Base-by-base conservation (phyloP, 2,329 filamentous ascomycete species). In the Aspergillus oerlinghausenensis region DNA sequence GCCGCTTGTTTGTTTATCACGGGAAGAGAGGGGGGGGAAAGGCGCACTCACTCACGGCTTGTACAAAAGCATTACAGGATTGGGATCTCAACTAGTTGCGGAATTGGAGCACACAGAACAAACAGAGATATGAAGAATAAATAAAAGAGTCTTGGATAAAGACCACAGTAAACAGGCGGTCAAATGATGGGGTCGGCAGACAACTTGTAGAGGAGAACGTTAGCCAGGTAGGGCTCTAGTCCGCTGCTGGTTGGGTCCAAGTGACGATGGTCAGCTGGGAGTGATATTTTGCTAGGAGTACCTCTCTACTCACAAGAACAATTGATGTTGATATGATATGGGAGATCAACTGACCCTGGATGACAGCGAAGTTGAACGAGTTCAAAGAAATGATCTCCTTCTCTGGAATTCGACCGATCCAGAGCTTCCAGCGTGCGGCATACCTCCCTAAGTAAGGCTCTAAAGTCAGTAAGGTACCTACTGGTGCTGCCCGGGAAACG, bases 1-100 rank as follows among this genome's bases (percentile, higher is more conserved):
- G 23, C 19, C 26, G 29, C 49, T 51, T 58, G 58, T 58, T 60
- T 60, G 55, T 60, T 59, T 59, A 59, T 49, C 49, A 10, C 11
- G 38, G 17, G 28, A 38, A 40, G 29, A 38, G 47, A 38, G 45
- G 48, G 23, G 21, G 21, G 48, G 38, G 17, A 35, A 45, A 51
- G 28, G 35, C 25, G 42, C 50, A 52, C 38, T 38, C 35, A 53
- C 54, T 55, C 50, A 48, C 21, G 35, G 45, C 50, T 49, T 26
- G 26, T 11, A 26, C 43, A 47, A 47, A 47, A 25, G 43, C 43
- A 47, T 23, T 23, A 47, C 19, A 47, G 23, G 8, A 47, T 21
- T 19, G 19, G 40, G 21, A 23, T 43, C 23, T 55, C 53, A 47
- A 38, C 50, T 55, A 29, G 42, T 35, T 45, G 49, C 14, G 26